Evolutionary conservation across 106 monocot genomes (phyloP).

Genomic region (Agapanthus africanus): DNA sequence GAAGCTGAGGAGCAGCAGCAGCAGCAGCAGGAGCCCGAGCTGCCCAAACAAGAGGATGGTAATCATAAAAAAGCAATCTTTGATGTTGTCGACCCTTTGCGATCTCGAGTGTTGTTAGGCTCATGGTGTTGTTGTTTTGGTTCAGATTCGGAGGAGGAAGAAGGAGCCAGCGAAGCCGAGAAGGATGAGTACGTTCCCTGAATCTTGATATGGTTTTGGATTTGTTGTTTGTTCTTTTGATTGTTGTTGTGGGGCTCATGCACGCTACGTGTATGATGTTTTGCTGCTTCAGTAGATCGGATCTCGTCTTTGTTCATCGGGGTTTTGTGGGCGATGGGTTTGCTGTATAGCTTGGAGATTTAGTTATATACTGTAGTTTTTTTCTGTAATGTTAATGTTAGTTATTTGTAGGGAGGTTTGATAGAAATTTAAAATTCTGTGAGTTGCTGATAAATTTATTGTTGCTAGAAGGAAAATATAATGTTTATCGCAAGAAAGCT

Average conservation of each 20-base stretch:
- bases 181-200: conserved; percentile 10
- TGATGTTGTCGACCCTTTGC: too few relatives aligned
- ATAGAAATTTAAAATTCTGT: too few relatives aligned
- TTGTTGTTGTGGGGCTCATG: too few relatives aligned
- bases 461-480: too few relatives aligned
- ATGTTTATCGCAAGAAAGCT: too few relatives aligned
- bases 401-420: background rate
- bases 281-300: background rate
- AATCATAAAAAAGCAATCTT: background rate
- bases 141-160: conserved; percentile 11
- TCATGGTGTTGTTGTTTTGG: background rate
- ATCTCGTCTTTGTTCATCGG: too few relatives aligned
- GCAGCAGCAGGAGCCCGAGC: conserved; percentile 1
- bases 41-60: conserved; percentile 5
- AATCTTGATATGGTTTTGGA: too few relatives aligned
- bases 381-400: background rate
- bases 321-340: background rate
- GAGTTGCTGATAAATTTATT: too few relatives aligned
- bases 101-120: background rate
- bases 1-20: background rate
- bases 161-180: background rate
- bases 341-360: background rate
- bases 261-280: background rate
- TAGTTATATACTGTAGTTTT: background rate
- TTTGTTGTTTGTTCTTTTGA: background rate